Percentiles rank a stretch among this genome's conserved stretches.
These are phyloP conservation scores for Pichia sp. DNA, from an alignment of 1,139 yeast species.

Conservation along the genomic window DNA sequence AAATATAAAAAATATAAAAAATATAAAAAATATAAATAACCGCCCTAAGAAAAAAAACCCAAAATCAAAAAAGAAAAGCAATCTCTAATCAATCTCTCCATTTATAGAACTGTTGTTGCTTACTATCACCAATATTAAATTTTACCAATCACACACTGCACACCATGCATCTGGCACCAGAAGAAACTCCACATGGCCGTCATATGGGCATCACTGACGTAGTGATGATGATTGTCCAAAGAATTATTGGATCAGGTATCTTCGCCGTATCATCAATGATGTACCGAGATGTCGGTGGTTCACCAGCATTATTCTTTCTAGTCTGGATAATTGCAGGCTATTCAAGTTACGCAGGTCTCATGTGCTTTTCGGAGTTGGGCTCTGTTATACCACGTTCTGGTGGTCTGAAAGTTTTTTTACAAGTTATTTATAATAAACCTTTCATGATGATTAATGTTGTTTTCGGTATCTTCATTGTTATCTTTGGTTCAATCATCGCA, in stretches of 20 bases:
- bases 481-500: slow-evolving; percentile 60
- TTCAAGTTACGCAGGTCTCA: slow-evolving; percentile 60
- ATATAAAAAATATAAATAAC: no score
- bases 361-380: slow-evolving; percentile 61
- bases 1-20: no score
- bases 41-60: no score
- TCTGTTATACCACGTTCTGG: slow-evolving; percentile 67
- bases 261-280: slow-evolving; percentile 67
- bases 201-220: slow-evolving; percentile 66
- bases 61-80: no score
- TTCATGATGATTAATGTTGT: slow-evolving; percentile 53
- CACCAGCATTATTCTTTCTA: slow-evolving; percentile 48
- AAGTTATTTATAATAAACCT: slow-evolving; percentile 57
- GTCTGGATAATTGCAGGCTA: slow-evolving; percentile 59
- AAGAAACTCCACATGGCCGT: slow-evolving; percentile 67
- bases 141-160: no score
- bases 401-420: slow-evolving; percentile 66
- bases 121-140: neutral
- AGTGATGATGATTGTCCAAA: slow-evolving; percentile 52
- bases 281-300: slow-evolving; percentile 61
- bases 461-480: slow-evolving; percentile 48
- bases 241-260: slow-evolving; percentile 74
- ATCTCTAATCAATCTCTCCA: neutral
- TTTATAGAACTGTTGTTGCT: no score
- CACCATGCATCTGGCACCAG: slow-evolving; percentile 28